These are phyloP conservation scores for Trichoderma koningiopsis DNA, from an alignment of 2,329 filamentous ascomycete species.

Conservation along the genomic window DNA sequence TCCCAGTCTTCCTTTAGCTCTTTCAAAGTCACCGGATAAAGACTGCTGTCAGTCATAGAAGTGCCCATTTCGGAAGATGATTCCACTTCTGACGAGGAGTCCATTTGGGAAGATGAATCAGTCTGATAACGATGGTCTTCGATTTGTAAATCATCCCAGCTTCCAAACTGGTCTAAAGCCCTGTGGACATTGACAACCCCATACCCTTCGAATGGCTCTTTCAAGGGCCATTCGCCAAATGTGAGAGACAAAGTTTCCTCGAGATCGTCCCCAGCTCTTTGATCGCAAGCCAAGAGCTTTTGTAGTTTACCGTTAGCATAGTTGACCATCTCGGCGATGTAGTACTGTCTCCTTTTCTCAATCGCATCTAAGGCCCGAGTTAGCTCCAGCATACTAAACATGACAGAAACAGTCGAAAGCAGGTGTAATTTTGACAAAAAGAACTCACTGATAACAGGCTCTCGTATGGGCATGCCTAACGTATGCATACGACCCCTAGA, in stretches of 20 bases:
- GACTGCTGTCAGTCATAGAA: background rate
- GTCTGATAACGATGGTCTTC: background rate
- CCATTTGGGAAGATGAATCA: background rate
- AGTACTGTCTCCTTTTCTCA: background rate
- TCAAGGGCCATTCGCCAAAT: background rate
- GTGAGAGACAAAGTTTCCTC: background rate
- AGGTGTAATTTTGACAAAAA: background rate
- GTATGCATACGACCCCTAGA: constrained; percentile 13
- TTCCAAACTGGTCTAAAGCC: background rate
- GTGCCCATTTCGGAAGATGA: background rate
- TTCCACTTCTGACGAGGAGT: background rate
- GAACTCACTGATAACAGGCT: constrained; percentile 3
- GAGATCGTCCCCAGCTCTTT: background rate
- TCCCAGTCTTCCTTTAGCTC: background rate
- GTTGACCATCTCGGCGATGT: background rate
- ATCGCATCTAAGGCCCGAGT: background rate
- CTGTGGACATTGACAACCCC: background rate
- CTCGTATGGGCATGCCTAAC: background rate
- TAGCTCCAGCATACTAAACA: background rate
- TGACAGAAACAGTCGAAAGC: background rate
- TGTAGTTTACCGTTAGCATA: background rate
- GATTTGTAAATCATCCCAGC: background rate
- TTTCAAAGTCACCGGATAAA: background rate
- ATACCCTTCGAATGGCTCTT: background rate
- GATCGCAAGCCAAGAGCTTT: background rate